A percentile compares a stretch with the other conserved stretches of the same genome.
Conservation (phyloP, 176 grass and related monocot species). For the Zoysia pacifica region DNA sequence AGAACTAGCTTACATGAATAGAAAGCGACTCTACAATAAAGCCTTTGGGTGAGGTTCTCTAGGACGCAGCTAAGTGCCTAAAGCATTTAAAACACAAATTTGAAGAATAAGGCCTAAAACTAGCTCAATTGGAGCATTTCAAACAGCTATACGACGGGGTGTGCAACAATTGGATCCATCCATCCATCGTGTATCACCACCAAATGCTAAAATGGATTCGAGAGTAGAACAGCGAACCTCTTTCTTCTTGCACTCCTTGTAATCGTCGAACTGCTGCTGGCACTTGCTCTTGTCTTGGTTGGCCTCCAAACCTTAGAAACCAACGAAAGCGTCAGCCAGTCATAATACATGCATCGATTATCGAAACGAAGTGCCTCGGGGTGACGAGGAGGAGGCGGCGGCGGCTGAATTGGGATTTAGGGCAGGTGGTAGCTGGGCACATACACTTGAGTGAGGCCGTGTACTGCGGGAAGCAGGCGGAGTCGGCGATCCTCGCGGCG, state of each 20-base stretch:
- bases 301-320: slow-evolving; percentile 60
- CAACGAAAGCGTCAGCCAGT: neutral
- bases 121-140: neutral
- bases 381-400: neutral
- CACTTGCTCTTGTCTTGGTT: slow-evolving; percentile 89
- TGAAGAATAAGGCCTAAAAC: neutral
- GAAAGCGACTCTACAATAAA: neutral
- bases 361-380: neutral
- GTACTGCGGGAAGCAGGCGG: slow-evolving; percentile 80
- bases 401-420: slow-evolving; percentile 5
- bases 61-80: neutral
- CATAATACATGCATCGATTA: neutral
- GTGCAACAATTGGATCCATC: slow-evolving; percentile 1
- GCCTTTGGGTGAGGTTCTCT: neutral
- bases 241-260: slow-evolving; percentile 95
- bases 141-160: neutral
- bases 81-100: neutral
- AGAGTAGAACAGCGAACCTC: slow-evolving; percentile 48
- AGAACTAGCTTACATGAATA: neutral
- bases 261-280: slow-evolving; percentile 83
- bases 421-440: neutral
- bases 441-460: slow-evolving; percentile 89
- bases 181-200: neutral
- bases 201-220: neutral
- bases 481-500: slow-evolving; percentile 68